Percentiles rank a stretch among this genome's conserved stretches.
These are phyloP conservation scores for Panaeolus cyanescens DNA, from an alignment of 768 basidiomycete genomes.

Conservation along the genomic window DNA sequence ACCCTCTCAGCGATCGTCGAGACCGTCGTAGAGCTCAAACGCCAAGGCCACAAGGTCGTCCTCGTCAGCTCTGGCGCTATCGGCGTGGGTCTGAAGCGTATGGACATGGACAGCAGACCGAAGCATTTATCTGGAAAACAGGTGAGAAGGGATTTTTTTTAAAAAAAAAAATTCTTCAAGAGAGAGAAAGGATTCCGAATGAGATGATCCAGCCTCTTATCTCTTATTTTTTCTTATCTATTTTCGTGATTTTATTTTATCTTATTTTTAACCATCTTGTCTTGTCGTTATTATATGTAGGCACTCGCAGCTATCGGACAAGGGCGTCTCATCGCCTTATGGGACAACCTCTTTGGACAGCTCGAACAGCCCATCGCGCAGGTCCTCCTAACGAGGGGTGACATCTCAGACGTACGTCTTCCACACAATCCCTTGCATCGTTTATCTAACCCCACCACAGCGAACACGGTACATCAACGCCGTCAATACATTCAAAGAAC, in stretches of 20 bases:
- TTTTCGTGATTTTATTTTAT: too few species aligned
- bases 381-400: conserved; percentile 89
- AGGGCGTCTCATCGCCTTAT: conserved; percentile 92
- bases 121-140: conserved; percentile 91
- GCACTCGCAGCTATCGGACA: conserved; percentile 97
- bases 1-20: conserved; percentile 92
- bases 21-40: conserved; percentile 77
- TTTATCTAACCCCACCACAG: conserved; percentile 43
- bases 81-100: conserved; percentile 90
- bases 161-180: too few species aligned
- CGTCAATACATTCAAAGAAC: conserved; percentile 90
- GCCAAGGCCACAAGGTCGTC: conserved; percentile 89
- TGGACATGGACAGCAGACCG: conserved; percentile 79
- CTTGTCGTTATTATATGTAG: conserved; percentile 47
- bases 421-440: background rate
- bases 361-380: conserved; percentile 96
- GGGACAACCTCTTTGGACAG: conserved; percentile 96
- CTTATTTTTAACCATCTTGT: too few species aligned
- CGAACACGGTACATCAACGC: conserved; percentile 95
- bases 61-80: conserved; percentile 98
- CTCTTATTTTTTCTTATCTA: background rate
- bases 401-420: conserved; percentile 88
- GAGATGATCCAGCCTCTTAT: too few species aligned
- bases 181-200: too few species aligned
- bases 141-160: conserved; percentile 43